Percentiles rank a stretch among this genome's conserved stretches.
Conservation (phyloP, 1,284 basidiomycete species). For the Pholiota adiposa region DNA sequence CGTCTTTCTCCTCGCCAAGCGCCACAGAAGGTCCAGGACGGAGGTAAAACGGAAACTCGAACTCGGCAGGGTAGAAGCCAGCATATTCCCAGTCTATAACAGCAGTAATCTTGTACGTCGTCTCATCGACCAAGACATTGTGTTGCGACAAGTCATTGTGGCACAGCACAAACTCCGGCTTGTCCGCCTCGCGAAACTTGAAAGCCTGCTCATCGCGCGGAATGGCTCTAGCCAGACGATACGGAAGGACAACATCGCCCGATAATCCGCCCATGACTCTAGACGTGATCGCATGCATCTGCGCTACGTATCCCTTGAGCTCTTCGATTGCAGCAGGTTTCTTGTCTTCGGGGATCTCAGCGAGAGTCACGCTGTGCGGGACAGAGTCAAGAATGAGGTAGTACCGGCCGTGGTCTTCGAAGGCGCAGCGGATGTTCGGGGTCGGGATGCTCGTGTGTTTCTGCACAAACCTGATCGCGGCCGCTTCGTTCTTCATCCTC, state of each 20-base stretch:
- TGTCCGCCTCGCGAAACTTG: not conserved
- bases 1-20: not conserved
- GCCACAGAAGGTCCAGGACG: slow-evolving; percentile 1
- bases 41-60: not conserved
- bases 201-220: not conserved
- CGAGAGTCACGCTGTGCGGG: not conserved
- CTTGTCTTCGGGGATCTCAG: not conserved
- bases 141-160: not conserved
- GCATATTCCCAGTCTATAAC: slow-evolving; percentile 3
- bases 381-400: not conserved
- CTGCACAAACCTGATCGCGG: not conserved
- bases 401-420: not conserved
- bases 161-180: not conserved
- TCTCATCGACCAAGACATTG: not conserved
- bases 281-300: slow-evolving; percentile 3
- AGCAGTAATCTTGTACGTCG: not conserved
- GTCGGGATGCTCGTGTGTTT: not conserved
- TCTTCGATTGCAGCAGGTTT: not conserved
- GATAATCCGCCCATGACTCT: not conserved
- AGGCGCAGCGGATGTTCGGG: not conserved
- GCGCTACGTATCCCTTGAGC: not conserved
- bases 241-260: not conserved
- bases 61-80: not conserved
- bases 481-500: not conserved
- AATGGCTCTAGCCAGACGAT: not conserved